Conservation (phyloP, 768 basidiomycete genomes). For the Tremella fuciformis region DNA sequence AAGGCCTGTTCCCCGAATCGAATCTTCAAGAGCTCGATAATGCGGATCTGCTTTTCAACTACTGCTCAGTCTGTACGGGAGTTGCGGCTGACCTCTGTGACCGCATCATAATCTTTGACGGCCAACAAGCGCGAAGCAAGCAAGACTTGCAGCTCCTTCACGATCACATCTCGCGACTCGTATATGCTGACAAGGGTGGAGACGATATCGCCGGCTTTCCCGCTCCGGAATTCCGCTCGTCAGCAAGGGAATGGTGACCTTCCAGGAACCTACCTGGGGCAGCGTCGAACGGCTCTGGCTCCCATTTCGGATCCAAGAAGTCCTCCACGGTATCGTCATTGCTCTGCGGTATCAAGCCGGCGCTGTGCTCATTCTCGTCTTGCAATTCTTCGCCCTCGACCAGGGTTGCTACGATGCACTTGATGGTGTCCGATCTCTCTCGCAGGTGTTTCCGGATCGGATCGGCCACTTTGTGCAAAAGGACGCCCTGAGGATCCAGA, state of each 20-base stretch:
- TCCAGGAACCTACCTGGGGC: slow-evolving; percentile 66
- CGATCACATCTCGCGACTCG: slow-evolving; percentile 91
- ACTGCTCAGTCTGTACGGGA: neutral
- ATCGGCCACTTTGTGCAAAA: slow-evolving; percentile 89
- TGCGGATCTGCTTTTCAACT: slow-evolving; percentile 64
- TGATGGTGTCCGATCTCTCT: slow-evolving; percentile 80
- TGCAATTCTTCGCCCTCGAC: slow-evolving; percentile 81
- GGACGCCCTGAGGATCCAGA: slow-evolving; percentile 86
- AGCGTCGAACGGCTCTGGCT: slow-evolving; percentile 93
- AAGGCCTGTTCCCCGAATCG: slow-evolving; percentile 90
- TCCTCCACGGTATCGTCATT: slow-evolving; percentile 66
- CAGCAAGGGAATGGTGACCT: neutral
- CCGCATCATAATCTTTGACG: slow-evolving; percentile 74
- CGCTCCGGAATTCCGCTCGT: slow-evolving; percentile 78
- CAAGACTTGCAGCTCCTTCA: slow-evolving; percentile 89
- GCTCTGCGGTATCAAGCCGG: slow-evolving; percentile 54
- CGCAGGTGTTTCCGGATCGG: slow-evolving; percentile 86
- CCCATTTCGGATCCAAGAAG: slow-evolving; percentile 87
- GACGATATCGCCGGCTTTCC: slow-evolving; percentile 87
- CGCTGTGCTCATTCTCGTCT: slow-evolving; percentile 67
- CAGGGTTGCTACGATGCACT: slow-evolving; percentile 84
- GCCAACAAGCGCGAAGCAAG: slow-evolving; percentile 81
- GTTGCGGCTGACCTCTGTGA: slow-evolving; percentile 59
- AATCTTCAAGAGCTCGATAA: slow-evolving; percentile 89
- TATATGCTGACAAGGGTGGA: slow-evolving; percentile 97